Evolutionary conservation across 1,139 yeast genomes (phyloP), one percentile per base, ranked within the genome.

Genomic region (Nakaseomyces bracarensis): DNA sequence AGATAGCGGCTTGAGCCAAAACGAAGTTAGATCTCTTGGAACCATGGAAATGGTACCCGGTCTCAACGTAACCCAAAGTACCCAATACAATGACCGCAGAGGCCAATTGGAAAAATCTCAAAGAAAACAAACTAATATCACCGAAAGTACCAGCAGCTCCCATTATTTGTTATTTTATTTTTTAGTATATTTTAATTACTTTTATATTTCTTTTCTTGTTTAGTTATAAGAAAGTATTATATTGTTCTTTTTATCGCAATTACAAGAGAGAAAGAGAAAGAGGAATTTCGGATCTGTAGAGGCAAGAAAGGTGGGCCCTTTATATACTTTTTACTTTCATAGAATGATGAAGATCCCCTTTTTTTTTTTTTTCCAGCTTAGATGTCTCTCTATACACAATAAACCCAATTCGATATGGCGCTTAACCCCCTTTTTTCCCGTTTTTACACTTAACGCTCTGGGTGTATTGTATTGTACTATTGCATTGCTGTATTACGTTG

Each of bases 21-120:
- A 51, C 54, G 39, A 50, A 57, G 38, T 57, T 55, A 22, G 53
- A 49, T 41, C 50, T 55, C 27, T 44, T 48, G 28, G 49, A 45
- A 16, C 54, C 52, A 22, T 42, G 49, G 42, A 40, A 43, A 10
- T 43, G 42, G 40, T 51, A 50, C 14, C 44, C 44, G 20, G 43
- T 28, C 13, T 49, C 40, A 18, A 52, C 48, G 37, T 43, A 53
- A 9, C 55, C 53, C 10, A 55, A 25, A 19, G 56, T 44, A 1
- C 56, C 52, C 45, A 57, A 44, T 6, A 53, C 57, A 9, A 55
- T 25, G 21, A 51, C 53, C n/a, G 55, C 47, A 8, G 50, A 41
- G 4, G 48, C 48, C 26, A 54, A 54, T 38, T 57, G 49, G 11
- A 49, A 38, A 23, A 50, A 45, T 43, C 55, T 46, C 8, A 51